Conservation (phyloP, 2,329 filamentous ascomycete species). For the Phaeomoniella chlamydospora region DNA sequence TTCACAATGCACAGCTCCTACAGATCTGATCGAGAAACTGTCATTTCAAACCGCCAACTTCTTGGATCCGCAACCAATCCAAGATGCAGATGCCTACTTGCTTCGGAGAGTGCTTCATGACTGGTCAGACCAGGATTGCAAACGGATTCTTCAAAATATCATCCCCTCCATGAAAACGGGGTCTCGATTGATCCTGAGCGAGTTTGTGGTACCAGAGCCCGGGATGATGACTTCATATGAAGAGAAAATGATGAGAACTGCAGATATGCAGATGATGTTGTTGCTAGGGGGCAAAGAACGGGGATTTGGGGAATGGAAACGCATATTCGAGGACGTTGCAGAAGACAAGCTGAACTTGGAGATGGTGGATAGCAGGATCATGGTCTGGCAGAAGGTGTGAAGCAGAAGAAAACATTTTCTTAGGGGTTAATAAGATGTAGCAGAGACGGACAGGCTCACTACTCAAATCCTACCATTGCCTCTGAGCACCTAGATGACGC, state of each 20-base stretch:
- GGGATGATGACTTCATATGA: constrained; percentile 4
- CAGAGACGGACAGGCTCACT: no score
- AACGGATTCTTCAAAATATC: constrained; percentile 19
- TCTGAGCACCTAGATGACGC: no score
- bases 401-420: no score
- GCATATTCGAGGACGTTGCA: no score
- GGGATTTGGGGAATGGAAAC: constrained; percentile 18
- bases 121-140: constrained; percentile 20
- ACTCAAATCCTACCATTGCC: no score
- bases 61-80: constrained; percentile 17
- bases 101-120: constrained; percentile 26
- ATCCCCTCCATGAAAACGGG: constrained; percentile 17
- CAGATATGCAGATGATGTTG: constrained; percentile 22
- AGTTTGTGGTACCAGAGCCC: constrained; percentile 15
- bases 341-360: no score
- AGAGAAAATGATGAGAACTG: constrained; percentile 14
- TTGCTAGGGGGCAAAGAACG: constrained; percentile 20
- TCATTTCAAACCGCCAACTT: constrained; percentile 16
- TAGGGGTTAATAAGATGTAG: no score
- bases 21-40: neutral
- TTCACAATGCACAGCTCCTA: neutral
- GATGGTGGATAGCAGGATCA: no score
- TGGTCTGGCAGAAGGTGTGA: no score
- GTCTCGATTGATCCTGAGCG: constrained; percentile 16
- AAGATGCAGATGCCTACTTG: constrained; percentile 17